These are phyloP conservation scores for Amauroascus niger DNA, from an alignment of 2,329 filamentous ascomycete genomes.

Conservation along the genomic window DNA sequence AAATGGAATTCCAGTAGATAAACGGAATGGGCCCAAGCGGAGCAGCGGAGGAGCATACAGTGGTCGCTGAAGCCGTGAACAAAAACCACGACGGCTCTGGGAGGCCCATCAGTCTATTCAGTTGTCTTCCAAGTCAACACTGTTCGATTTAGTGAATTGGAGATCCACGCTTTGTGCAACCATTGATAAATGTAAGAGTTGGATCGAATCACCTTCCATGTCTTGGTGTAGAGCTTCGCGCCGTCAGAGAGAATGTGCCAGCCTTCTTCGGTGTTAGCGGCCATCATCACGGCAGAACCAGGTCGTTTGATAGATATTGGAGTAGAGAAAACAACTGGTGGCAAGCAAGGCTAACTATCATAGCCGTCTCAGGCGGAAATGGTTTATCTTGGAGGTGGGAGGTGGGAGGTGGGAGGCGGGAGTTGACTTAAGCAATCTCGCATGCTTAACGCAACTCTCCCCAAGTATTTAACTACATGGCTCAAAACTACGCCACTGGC, in stretches of 20 bases:
- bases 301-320: neutral
- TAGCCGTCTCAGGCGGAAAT: neutral
- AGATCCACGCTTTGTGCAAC: too few species aligned
- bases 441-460: too few species aligned
- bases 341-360: neutral
- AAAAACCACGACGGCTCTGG: slow-evolving; percentile 65
- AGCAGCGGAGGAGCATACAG: slow-evolving; percentile 29
- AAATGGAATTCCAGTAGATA: neutral
- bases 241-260: slow-evolving; percentile 45
- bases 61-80: slow-evolving; percentile 89
- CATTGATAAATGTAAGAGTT: neutral
- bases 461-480: too few species aligned
- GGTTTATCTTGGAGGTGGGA: neutral
- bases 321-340: neutral
- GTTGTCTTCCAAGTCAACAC: neutral
- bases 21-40: neutral
- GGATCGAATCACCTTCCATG: slow-evolving; percentile 43
- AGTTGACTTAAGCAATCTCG: too few species aligned
- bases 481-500: too few species aligned
- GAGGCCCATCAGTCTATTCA: slow-evolving; percentile 45
- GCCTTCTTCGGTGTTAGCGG: slow-evolving; percentile 41
- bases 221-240: slow-evolving; percentile 51
- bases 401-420: too few species aligned
- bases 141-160: too few species aligned
- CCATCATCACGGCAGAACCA: slow-evolving; percentile 20